phyloP scores from a whole-genome alignment of 2,329 filamentous ascomycete genomes.

The Hypoxylon sp. region DNA sequence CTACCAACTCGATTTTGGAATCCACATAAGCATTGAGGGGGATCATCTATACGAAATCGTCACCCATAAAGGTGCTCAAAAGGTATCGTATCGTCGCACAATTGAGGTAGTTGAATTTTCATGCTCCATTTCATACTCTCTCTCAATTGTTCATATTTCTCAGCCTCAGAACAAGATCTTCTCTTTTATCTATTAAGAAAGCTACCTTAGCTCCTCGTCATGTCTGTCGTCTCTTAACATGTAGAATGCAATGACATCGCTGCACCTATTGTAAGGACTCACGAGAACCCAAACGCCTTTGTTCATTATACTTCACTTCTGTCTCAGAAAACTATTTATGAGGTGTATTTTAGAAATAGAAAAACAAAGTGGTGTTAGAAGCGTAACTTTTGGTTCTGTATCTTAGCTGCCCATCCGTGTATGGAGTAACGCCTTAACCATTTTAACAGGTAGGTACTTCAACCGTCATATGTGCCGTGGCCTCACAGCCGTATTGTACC shows the following conservation, averaged over 20 bases:
- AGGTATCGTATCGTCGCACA: not conserved
- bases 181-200: not conserved
- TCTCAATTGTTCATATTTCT: not conserved
- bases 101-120: not conserved
- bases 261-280: not conserved
- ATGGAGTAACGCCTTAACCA: too few relatives aligned
- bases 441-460: too few relatives aligned
- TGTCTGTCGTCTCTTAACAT: not conserved
- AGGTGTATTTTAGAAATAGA: too few relatives aligned
- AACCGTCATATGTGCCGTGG: too few relatives aligned
- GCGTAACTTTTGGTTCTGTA: too few relatives aligned
- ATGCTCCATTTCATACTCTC: not conserved
- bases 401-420: too few relatives aligned
- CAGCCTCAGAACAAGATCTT: too few relatives aligned
- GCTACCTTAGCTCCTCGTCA: not conserved
- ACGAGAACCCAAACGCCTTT: not conserved
- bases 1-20: too few relatives aligned
- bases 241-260: not conserved
- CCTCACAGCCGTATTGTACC: too few relatives aligned
- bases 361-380: too few relatives aligned
- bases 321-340: too few relatives aligned
- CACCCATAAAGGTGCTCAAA: not conserved
- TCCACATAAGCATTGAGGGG: too few relatives aligned
- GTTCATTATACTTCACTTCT: not conserved
- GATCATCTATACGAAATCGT: not conserved